These are phyloP conservation scores for Clarireedia paspali DNA, from an alignment of 2,329 filamentous ascomycete species.

Conservation along the genomic window DNA sequence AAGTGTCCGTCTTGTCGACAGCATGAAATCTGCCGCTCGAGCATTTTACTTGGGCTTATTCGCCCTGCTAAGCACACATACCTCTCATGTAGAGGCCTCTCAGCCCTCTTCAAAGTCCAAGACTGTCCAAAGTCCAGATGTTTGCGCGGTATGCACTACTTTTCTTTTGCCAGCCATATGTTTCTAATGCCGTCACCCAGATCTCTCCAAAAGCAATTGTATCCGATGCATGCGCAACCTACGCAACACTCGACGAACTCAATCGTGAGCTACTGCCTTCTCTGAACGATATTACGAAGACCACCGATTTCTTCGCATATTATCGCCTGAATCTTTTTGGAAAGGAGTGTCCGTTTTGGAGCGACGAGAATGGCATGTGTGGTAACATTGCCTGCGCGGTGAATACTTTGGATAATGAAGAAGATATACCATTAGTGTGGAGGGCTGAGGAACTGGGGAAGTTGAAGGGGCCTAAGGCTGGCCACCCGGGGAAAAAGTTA, in stretches of 20 bases:
- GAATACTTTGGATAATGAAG: conserved; percentile 88
- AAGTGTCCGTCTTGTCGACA: conserved; percentile 18
- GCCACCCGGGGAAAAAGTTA: conserved; percentile 70
- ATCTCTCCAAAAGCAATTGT: conserved; percentile 85
- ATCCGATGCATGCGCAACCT: conserved; percentile 89
- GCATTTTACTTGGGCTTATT: conserved; percentile 57
- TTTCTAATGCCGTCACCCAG: conserved; percentile 41
- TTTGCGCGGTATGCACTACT: conserved; percentile 32
- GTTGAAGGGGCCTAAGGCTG: conserved; percentile 82
- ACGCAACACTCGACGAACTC: conserved; percentile 77
- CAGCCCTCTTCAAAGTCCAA: conserved; percentile 21
- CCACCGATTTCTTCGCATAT: conserved; percentile 96
- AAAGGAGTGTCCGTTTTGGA: conserved; percentile 94
- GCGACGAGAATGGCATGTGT: conserved; percentile 86
- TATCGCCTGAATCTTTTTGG: conserved; percentile 93
- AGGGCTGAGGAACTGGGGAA: conserved; percentile 86
- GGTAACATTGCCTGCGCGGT: conserved; percentile 96
- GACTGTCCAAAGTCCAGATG: conserved; percentile 32
- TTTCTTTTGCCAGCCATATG: conserved; percentile 23
- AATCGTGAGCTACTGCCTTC: conserved; percentile 71
- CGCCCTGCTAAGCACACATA: conserved; percentile 43
- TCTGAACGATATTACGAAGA: conserved; percentile 71
- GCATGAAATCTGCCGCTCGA: conserved; percentile 45
- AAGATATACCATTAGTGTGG: conserved; percentile 89
- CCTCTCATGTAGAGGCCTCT: conserved; percentile 35